Percentiles rank a stretch among this genome's conserved stretches.
These are phyloP conservation scores for Hygrocybe punicea DNA, from an alignment of 768 basidiomycete genomes.

Conservation along the genomic window DNA sequence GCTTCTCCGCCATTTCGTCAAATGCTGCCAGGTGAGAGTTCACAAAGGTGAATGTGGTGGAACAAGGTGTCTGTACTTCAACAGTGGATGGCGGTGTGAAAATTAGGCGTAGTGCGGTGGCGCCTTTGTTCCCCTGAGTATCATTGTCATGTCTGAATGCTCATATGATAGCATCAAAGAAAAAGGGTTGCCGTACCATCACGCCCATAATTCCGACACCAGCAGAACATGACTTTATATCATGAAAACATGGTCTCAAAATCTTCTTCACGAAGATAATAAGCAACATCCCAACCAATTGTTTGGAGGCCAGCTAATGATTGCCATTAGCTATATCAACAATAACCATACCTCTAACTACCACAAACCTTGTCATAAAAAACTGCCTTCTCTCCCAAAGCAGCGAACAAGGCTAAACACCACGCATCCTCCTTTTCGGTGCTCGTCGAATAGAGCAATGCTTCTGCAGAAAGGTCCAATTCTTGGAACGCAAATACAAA, in stretches of 20 bases:
- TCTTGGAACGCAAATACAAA: conserved; percentile 80
- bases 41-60: conserved; percentile 66
- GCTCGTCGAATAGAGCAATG: conserved; percentile 65
- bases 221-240: conserved; percentile 50
- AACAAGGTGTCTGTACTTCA: conserved; percentile 20
- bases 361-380: conserved; percentile 61
- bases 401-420: conserved; percentile 61
- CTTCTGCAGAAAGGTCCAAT: conserved; percentile 73
- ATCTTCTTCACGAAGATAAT: conserved; percentile 60
- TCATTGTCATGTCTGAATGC: not conserved
- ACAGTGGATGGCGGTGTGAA: conserved; percentile 44
- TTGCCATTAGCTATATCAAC: not conserved
- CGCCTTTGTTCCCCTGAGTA: conserved; percentile 80
- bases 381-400: conserved; percentile 62
- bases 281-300: conserved; percentile 82
- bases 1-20: conserved; percentile 70
- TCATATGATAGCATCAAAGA: not conserved
- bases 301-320: conserved; percentile 62
- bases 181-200: conserved; percentile 48
- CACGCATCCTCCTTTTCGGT: conserved; percentile 69
- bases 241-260: conserved; percentile 48
- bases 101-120: conserved; percentile 58
- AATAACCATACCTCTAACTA: not conserved
- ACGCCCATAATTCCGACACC: conserved; percentile 76
- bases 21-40: conserved; percentile 83